These are phyloP conservation scores for Hypocrella siamensis DNA, from an alignment of 2,329 filamentous ascomycete genomes.

Conservation along the genomic window DNA sequence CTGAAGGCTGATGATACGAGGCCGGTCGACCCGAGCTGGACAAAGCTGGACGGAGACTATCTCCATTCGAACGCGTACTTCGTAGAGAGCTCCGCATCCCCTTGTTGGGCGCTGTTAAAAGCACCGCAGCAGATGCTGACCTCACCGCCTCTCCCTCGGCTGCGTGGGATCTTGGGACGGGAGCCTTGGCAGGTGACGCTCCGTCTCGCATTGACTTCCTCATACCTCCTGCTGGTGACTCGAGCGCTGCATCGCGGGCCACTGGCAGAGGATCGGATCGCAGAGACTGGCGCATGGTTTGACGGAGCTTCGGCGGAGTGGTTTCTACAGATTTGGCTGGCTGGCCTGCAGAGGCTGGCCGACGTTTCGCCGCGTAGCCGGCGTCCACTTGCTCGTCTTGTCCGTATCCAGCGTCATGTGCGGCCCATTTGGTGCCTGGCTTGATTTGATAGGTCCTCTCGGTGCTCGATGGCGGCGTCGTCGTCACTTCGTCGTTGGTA, in stretches of 20 bases:
- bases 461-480: constrained; percentile 3
- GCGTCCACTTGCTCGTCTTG: constrained; percentile 1
- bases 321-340: constrained; percentile 1
- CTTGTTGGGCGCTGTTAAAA: constrained; percentile 1
- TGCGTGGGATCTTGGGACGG: not conserved
- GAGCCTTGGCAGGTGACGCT: not conserved
- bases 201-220: constrained; percentile 17
- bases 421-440: constrained; percentile 14
- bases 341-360: not conserved
- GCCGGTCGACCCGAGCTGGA: constrained; percentile 9
- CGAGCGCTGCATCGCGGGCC: constrained; percentile 3
- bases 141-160: not conserved
- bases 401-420: constrained; percentile 4
- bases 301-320: constrained; percentile 21
- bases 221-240: constrained; percentile 12
- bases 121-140: not conserved
- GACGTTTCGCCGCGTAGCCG: constrained; percentile 1
- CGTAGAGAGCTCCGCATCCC: constrained; percentile 11
- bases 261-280: constrained; percentile 16
- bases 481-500: constrained; percentile 12
- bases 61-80: constrained; percentile 5
- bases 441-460: constrained; percentile 24
- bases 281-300: constrained; percentile 34
- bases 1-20: constrained; percentile 13
- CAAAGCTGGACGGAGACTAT: constrained; percentile 3